A percentile compares a stretch with the other conserved stretches of the same genome.
These are phyloP conservation scores for Pythium myriotylum DNA, from an alignment of 352 stramenopile species.

Conservation along the genomic window DNA sequence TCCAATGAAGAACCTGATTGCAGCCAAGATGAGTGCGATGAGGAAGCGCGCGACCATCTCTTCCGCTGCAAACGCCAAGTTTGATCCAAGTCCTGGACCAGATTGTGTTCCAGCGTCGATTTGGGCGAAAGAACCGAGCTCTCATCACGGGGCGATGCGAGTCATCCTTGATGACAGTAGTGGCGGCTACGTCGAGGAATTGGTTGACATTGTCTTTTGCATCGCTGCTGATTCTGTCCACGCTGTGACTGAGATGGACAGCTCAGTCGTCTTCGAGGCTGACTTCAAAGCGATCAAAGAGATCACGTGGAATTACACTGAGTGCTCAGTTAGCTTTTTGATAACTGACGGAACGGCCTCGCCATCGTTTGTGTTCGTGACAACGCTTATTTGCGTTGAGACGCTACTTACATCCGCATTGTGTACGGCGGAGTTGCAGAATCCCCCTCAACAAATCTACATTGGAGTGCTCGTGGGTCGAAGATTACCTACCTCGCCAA, in stretches of 20 bases:
- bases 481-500: slow-evolving; percentile 61
- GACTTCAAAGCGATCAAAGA: slow-evolving; percentile 49
- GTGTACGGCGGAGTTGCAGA: slow-evolving; percentile 26
- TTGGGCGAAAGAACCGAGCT: slow-evolving; percentile 33
- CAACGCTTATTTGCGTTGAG: slow-evolving; percentile 43
- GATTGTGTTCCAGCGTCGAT: too few relatives aligned
- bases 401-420: slow-evolving; percentile 40
- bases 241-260: slow-evolving; percentile 37
- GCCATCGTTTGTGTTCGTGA: slow-evolving; percentile 45
- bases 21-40: slow-evolving; percentile 29
- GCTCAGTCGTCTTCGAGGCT: slow-evolving; percentile 47
- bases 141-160: slow-evolving; percentile 55
- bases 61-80: slow-evolving; percentile 13
- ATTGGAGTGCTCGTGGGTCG: slow-evolving; percentile 67
- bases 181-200: neutral
- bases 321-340: slow-evolving; percentile 55
- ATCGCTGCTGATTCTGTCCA: slow-evolving; percentile 43
- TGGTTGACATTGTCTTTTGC: slow-evolving; percentile 48
- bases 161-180: slow-evolving; percentile 1
- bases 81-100: slow-evolving; percentile 1
- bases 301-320: slow-evolving; percentile 69
- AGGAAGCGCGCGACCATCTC: slow-evolving; percentile 25
- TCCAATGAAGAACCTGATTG: slow-evolving; percentile 31
- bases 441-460: slow-evolving; percentile 55
- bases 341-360: slow-evolving; percentile 38